phyloP scores from a whole-genome alignment of 2,329 filamentous ascomycete species.

The Scytalidium sp. region DNA sequence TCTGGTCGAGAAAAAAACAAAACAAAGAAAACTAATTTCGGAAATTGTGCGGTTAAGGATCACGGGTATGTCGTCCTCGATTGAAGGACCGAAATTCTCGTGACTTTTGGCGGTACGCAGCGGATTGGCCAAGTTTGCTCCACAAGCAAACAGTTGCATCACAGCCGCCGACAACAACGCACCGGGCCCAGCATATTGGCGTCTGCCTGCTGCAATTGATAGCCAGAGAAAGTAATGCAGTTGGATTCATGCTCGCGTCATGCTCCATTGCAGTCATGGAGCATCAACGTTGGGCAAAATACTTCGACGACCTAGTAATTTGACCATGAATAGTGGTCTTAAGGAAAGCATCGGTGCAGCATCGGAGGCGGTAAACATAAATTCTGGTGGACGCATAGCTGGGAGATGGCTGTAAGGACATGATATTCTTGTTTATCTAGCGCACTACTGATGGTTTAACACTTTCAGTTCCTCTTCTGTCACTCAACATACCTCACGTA shows the following conservation, averaged over 20 bases:
- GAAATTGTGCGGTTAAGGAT: not conserved
- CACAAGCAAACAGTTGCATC: not conserved
- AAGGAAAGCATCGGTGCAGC: conserved; percentile 12
- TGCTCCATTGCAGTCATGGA: conserved; percentile 31
- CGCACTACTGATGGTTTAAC: not conserved
- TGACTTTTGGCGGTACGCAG: not conserved
- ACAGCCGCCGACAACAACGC: not conserved
- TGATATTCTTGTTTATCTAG: not conserved
- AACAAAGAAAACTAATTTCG: not conserved
- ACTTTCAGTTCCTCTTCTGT: conserved; percentile 5
- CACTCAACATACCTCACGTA: conserved; percentile 4
- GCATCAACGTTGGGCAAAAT: conserved; percentile 26
- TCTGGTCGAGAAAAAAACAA: not conserved
- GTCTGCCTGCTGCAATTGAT: not conserved
- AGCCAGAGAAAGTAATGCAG: not conserved
- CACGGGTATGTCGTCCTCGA: not conserved
- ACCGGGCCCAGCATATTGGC: not conserved
- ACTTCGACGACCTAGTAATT: conserved; percentile 19
- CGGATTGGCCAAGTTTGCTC: not conserved
- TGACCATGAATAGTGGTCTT: conserved; percentile 16
- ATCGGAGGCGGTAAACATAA: conserved; percentile 16
- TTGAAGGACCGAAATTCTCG: not conserved
- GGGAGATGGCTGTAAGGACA: conserved; percentile 18
- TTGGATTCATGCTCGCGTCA: conserved; percentile 21
- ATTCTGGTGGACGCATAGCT: conserved; percentile 10